Percentiles rank a stretch among this genome's conserved stretches.
These are phyloP conservation scores for Glycine latifolia DNA, from an alignment of 306 rosid species.

Conservation along the genomic window DNA sequence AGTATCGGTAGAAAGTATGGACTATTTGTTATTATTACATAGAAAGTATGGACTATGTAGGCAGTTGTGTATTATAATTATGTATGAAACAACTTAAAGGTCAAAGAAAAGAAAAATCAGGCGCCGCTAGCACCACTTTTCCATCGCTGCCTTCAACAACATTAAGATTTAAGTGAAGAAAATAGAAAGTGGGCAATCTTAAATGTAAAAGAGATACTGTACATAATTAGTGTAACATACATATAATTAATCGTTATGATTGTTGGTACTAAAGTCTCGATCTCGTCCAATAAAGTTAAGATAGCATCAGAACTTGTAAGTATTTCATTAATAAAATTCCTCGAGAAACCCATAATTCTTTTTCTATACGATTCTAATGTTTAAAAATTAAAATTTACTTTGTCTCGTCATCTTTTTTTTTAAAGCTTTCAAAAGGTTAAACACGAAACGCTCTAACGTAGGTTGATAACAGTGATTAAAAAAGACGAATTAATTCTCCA, in stretches of 20 bases:
- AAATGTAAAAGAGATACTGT: not conserved
- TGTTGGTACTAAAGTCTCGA: not conserved
- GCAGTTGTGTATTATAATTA: slow-evolving; percentile 17
- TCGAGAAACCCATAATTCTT: not conserved
- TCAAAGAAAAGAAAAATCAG: slow-evolving; percentile 50
- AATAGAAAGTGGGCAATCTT: slow-evolving; percentile 3
- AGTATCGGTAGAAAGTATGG: no score
- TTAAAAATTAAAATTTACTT: not conserved
- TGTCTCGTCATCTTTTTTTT: no score
- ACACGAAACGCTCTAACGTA: not conserved
- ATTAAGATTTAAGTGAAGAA: slow-evolving; percentile 18
- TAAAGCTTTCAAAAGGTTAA: no score
- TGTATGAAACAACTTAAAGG: slow-evolving; percentile 27
- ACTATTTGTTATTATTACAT: not conserved
- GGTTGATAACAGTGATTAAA: no score
- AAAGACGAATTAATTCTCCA: no score
- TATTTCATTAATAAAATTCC: not conserved
- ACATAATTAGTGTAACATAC: not conserved
- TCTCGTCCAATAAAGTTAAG: not conserved
- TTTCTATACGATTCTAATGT: not conserved
- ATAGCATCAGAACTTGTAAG: no score
- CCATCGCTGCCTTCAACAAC: not conserved
- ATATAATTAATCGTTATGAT: not conserved
- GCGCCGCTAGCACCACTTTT: slow-evolving; percentile 67
- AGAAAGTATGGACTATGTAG: not conserved